phyloP scores from a whole-genome alignment of 164 flowering plant species.

The Taxillus chinensis region DNA sequence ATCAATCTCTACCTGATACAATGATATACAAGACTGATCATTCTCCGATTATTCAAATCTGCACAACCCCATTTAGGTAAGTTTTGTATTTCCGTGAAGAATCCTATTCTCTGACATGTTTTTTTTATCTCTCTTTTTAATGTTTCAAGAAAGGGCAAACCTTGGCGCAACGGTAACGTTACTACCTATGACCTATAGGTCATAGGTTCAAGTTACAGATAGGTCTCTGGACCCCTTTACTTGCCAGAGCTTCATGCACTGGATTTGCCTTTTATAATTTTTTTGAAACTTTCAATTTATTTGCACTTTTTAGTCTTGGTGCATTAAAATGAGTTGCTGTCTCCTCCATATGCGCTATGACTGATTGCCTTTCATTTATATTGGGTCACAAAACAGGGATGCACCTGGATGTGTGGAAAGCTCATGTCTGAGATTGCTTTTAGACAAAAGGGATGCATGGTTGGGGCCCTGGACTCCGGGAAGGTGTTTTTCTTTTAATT shows the following conservation, averaged over 20 bases:
- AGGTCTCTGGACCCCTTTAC: too few species aligned
- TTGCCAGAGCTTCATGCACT: too few species aligned
- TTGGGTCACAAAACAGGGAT: slow-evolving; percentile 38
- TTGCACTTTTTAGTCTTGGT: too few species aligned
- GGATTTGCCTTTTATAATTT: too few species aligned
- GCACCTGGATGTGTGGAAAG: slow-evolving; percentile 77
- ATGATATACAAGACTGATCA: slow-evolving; percentile 69
- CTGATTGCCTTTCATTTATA: not conserved
- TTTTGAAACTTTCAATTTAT: too few species aligned
- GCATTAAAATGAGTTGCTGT: too few species aligned
- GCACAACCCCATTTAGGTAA: slow-evolving; percentile 81
- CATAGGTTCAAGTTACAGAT: too few species aligned
- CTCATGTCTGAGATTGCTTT: slow-evolving; percentile 69
- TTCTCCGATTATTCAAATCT: slow-evolving; percentile 58
- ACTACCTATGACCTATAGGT: too few species aligned
- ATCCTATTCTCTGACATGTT: too few species aligned
- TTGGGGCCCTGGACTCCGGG: slow-evolving; percentile 98
- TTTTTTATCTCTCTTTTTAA: not conserved
- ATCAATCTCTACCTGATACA: slow-evolving; percentile 86
- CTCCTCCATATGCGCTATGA: too few species aligned
- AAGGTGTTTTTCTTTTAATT: slow-evolving; percentile 40
- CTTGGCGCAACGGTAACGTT: too few species aligned
- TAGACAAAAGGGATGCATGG: slow-evolving; percentile 96
- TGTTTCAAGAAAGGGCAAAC: not conserved
- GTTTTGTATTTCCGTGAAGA: not conserved